phyloP scores from a whole-genome alignment of 2,329 filamentous ascomycete genomes.

The Calonectria hongkongensis region DNA sequence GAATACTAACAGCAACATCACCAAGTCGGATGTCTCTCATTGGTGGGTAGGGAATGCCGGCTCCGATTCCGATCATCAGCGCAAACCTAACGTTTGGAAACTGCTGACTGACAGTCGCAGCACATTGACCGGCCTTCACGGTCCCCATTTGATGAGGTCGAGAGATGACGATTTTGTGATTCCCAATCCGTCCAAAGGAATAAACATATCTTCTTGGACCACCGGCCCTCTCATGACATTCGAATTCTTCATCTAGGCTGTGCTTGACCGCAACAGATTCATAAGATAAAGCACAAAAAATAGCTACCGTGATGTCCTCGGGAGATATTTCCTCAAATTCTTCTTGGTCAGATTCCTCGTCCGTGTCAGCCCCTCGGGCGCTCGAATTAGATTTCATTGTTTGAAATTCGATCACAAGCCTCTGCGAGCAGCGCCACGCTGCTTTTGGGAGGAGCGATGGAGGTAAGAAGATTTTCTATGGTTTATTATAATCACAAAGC shows the following conservation, averaged over 20 bases:
- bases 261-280: constrained; percentile 1
- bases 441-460: no score
- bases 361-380: no score
- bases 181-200: neutral
- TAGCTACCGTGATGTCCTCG: constrained; percentile 4
- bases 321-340: neutral
- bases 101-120: neutral
- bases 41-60: neutral
- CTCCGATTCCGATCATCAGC: constrained; percentile 22
- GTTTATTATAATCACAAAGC: no score
- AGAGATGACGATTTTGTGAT: constrained; percentile 9
- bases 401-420: no score
- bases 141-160: constrained; percentile 5
- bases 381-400: no score
- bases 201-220: neutral
- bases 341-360: no score
- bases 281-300: constrained; percentile 8
- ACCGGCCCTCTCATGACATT: neutral
- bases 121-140: neutral
- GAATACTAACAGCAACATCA: constrained; percentile 10
- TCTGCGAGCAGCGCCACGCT: no score
- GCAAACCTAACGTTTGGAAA: constrained; percentile 5
- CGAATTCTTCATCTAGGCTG: constrained; percentile 1
- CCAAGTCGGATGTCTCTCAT: constrained; percentile 13
- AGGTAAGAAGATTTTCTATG: no score